phyloP scores from a whole-genome alignment of 1,139 yeast genomes.

The Petasospora rhodanensis region DNA sequence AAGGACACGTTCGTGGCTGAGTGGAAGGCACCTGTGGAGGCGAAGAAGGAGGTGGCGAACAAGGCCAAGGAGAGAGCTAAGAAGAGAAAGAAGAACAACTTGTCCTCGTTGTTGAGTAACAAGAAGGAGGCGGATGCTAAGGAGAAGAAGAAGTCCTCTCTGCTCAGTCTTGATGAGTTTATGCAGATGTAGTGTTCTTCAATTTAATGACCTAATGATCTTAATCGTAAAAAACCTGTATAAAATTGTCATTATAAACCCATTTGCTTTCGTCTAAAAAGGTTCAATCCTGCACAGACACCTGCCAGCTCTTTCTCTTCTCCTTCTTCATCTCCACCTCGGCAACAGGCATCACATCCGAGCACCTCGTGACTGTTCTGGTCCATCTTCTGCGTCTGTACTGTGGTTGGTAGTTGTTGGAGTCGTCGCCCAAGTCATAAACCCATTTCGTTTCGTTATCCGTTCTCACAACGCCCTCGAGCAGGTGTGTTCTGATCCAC shows the following conservation, averaged over 20 bases:
- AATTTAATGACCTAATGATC: no score
- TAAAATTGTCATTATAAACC: no score
- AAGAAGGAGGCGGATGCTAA: conserved; percentile 40
- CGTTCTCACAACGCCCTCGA: conserved; percentile 49
- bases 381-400: conserved; percentile 56
- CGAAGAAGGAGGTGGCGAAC: conserved; percentile 27
- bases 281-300: no score
- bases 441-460: conserved; percentile 79
- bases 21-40: conserved; percentile 29
- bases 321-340: conserved; percentile 1
- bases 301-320: not conserved
- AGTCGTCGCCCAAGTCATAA: conserved; percentile 44
- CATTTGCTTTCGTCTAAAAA: no score
- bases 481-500: conserved; percentile 52
- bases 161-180: conserved; percentile 47
- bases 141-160: conserved; percentile 28
- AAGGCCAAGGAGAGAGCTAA: conserved; percentile 35
- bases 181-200: conserved; percentile 32
- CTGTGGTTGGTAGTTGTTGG: conserved; percentile 15
- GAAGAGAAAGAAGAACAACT: conserved; percentile 32
- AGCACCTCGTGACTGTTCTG: conserved; percentile 31
- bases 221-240: no score
- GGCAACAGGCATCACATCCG: conserved; percentile 3
- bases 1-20: conserved; percentile 20
- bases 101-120: conserved; percentile 35